phyloP scores from a whole-genome alignment of 1,139 yeast species.

The Taphrina communis region DNA sequence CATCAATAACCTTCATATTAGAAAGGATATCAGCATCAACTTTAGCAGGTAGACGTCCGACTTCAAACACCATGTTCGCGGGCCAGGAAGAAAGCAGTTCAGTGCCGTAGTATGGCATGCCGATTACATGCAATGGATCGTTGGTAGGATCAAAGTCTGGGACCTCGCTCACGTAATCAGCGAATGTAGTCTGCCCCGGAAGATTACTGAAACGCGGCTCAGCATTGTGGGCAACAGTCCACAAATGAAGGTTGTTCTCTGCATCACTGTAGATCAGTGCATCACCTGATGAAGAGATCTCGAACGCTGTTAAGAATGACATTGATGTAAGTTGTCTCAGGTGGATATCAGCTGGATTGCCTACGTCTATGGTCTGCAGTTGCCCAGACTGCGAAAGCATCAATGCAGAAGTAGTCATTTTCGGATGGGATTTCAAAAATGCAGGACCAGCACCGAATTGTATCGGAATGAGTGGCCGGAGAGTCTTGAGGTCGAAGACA shows the following conservation, averaged over 20 bases:
- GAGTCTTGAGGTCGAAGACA: slow-evolving; percentile 76
- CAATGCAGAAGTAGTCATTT: slow-evolving; percentile 75
- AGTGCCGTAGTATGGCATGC: slow-evolving; percentile 86
- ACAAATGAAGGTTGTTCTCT: slow-evolving; percentile 69
- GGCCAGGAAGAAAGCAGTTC: slow-evolving; percentile 83
- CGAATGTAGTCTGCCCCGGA: slow-evolving; percentile 61
- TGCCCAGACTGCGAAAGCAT: slow-evolving; percentile 81
- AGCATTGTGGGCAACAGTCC: slow-evolving; percentile 59
- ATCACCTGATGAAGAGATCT: slow-evolving; percentile 81
- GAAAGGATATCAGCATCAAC: slow-evolving; percentile 51
- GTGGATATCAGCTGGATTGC: slow-evolving; percentile 65
- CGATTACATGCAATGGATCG: slow-evolving; percentile 70
- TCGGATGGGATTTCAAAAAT: slow-evolving; percentile 83
- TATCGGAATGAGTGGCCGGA: slow-evolving; percentile 77
- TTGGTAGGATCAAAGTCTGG: slow-evolving; percentile 39
- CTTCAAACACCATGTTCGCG: slow-evolving; percentile 61
- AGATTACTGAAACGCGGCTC: slow-evolving; percentile 57
- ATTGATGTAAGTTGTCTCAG: slow-evolving; percentile 51
- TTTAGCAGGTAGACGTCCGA: slow-evolving; percentile 54
- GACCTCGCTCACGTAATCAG: slow-evolving; percentile 51
- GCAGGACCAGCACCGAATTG: slow-evolving; percentile 92
- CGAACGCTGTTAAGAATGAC: slow-evolving; percentile 63
- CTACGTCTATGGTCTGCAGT: slow-evolving; percentile 80
- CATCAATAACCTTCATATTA: slow-evolving; percentile 49
- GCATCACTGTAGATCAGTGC: slow-evolving; percentile 72